Evolutionary conservation across 352 stramenopile species (phyloP).

Genomic region (Pythium angustatum): DNA sequence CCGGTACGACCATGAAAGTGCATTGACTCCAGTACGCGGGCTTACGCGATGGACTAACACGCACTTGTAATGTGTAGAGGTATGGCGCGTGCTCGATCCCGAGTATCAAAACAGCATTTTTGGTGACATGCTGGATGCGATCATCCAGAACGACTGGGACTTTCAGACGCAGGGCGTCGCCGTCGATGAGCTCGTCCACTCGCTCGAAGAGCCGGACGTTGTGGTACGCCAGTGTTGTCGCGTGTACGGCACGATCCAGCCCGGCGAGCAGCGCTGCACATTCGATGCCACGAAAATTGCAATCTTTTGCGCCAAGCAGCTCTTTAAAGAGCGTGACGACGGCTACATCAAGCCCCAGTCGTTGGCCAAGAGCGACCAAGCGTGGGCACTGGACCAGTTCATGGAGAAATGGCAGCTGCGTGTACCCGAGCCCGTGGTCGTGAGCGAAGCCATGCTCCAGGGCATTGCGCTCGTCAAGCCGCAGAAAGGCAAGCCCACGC

Average conservation of each 20-base stretch:
- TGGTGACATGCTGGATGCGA: conserved; percentile 65
- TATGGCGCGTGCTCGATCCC: conserved; percentile 61
- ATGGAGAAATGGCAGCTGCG: conserved; percentile 84
- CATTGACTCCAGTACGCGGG: too few relatives aligned
- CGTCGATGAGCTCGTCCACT: conserved; percentile 41
- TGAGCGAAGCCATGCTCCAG: conserved; percentile 66
- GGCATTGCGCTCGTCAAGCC: conserved; percentile 58
- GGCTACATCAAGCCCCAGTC: conserved; percentile 35
- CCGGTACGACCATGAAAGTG: conserved; percentile 29
- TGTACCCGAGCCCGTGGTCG: conserved; percentile 63
- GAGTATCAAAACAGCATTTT: conserved; percentile 66
- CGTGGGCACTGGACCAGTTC: conserved; percentile 60
- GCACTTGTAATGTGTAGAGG: conserved; percentile 15
- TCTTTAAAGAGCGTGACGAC: conserved; percentile 71
- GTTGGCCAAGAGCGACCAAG: conserved; percentile 30
- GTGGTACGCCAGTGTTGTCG: conserved; percentile 73
- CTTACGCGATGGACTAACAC: neutral
- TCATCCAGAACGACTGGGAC: conserved; percentile 76
- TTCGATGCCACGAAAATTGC: conserved; percentile 68
- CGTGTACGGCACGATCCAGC: conserved; percentile 49
- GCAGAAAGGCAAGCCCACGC: conserved; percentile 40
- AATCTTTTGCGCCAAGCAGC: conserved; percentile 64
- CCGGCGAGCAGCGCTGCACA: conserved; percentile 38
- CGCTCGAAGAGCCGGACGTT: conserved; percentile 43
- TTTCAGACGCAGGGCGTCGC: conserved; percentile 43